Evolutionary conservation across 805 yeast genomes (phyloP).

Genomic region (Barnettozyma vustinii): DNA sequence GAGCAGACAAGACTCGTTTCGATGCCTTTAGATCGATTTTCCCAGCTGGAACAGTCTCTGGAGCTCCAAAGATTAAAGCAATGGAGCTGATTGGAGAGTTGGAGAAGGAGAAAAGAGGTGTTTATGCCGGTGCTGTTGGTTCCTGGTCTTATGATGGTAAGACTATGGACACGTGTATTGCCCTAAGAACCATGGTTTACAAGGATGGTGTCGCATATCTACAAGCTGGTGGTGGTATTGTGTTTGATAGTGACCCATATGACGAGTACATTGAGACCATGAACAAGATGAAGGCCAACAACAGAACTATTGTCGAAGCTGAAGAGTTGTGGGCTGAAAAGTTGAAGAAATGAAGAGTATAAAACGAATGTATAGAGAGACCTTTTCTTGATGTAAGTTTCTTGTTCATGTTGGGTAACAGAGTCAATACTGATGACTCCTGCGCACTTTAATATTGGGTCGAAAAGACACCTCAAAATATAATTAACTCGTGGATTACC

Average conservation of each 20-base stretch:
- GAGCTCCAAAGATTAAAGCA: constrained; percentile 96
- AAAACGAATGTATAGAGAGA: background rate
- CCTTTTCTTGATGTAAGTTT: too few relatives aligned
- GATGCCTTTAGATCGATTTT: constrained; percentile 97
- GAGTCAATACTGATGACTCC: too few relatives aligned
- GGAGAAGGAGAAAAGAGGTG: constrained; percentile 90
- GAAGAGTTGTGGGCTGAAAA: constrained; percentile 61
- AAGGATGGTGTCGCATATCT: constrained; percentile 87
- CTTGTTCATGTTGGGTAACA: background rate
- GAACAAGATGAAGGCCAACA: constrained; percentile 95
- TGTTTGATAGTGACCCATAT: constrained; percentile 87
- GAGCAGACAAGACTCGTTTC: constrained; percentile 80
- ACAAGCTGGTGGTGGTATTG: constrained; percentile 99
- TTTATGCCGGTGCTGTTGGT: constrained; percentile 98
- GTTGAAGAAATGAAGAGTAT: background rate
- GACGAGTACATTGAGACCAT: constrained; percentile 95
- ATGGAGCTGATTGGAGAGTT: constrained; percentile 91
- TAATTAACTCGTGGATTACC: too few relatives aligned
- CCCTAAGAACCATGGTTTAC: constrained; percentile 92
- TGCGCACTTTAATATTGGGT: background rate
- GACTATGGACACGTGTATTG: constrained; percentile 96
- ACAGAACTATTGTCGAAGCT: constrained; percentile 86
- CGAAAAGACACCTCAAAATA: background rate
- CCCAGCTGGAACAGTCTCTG: constrained; percentile 99
- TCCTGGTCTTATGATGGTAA: constrained; percentile 95